These are phyloP conservation scores for Colletotrichum sojae DNA, from an alignment of 2,329 filamentous ascomycete species.

Conservation along the genomic window DNA sequence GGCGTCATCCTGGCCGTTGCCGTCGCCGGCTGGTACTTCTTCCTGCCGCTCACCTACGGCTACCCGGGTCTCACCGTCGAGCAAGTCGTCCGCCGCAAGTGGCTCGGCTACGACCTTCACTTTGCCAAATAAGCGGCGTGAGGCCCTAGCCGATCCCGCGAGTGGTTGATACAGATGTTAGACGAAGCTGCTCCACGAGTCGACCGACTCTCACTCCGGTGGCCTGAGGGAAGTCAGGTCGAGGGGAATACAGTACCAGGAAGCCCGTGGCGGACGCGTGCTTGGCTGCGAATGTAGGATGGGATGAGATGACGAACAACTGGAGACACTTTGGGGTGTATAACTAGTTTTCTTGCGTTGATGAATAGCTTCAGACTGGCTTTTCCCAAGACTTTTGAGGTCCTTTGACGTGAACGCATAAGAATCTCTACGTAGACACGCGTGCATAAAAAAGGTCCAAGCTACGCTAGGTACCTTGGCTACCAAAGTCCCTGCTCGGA, in stretches of 20 bases:
- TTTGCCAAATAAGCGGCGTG: conserved; percentile 87
- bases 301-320: conserved; percentile 33
- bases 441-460: background rate
- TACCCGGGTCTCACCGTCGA: conserved; percentile 88
- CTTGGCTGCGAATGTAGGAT: conserved; percentile 29
- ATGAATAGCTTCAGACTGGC: conserved; percentile 5
- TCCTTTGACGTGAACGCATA: background rate
- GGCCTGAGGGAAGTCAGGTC: conserved; percentile 4
- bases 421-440: background rate
- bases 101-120: conserved; percentile 97
- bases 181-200: conserved; percentile 15
- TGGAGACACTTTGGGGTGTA: conserved; percentile 23
- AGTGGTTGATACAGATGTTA: conserved; percentile 3
- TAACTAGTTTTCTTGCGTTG: conserved; percentile 38
- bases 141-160: background rate
- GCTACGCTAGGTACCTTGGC: background rate
- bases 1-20: conserved; percentile 77
- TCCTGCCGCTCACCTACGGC: conserved; percentile 95
- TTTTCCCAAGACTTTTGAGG: conserved; percentile 1
- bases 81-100: conserved; percentile 87
- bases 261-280: conserved; percentile 1
- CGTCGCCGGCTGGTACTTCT: conserved; percentile 89
- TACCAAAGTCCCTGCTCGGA: too few species aligned
- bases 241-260: conserved; percentile 24
- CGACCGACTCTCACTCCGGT: conserved; percentile 18